phyloP scores from a whole-genome alignment of 2,329 filamentous ascomycete genomes.

The Colletotrichum horii region DNA sequence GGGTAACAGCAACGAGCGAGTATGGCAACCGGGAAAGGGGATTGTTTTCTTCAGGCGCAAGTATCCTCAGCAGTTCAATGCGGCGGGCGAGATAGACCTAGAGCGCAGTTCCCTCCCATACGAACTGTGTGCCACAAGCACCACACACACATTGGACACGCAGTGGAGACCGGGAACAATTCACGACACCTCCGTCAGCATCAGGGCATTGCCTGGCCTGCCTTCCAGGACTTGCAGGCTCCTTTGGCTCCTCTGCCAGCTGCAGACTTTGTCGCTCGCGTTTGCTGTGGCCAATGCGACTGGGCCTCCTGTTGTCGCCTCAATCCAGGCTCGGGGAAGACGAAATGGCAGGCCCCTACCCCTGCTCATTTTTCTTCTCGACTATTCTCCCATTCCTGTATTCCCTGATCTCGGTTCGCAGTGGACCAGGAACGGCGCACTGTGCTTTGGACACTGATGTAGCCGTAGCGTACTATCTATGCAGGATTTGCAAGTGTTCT shows the following conservation, averaged over 20 bases:
- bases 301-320: background rate
- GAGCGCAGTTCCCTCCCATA: constrained; percentile 11
- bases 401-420: background rate
- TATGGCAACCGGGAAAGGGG: constrained; percentile 18
- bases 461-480: background rate
- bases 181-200: background rate
- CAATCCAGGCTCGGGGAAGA: background rate
- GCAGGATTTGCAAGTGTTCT: background rate
- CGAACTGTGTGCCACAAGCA: constrained; percentile 20
- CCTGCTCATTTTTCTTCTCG: constrained; percentile 8
- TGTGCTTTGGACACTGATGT: background rate
- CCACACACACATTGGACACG: background rate
- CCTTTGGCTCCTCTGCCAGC: too few relatives aligned
- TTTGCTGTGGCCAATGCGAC: background rate
- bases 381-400: constrained; percentile 1
- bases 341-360: constrained; percentile 2
- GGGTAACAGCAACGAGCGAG: background rate
- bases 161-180: background rate
- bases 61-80: background rate
- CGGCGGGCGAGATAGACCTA: constrained; percentile 10
- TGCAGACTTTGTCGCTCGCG: background rate
- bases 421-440: background rate
- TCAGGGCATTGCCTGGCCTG: background rate
- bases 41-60: constrained; percentile 22
- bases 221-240: too few relatives aligned